Evolutionary conservation across 2,329 filamentous ascomycete species (phyloP).

Genomic region (Ascochyta fabae): DNA sequence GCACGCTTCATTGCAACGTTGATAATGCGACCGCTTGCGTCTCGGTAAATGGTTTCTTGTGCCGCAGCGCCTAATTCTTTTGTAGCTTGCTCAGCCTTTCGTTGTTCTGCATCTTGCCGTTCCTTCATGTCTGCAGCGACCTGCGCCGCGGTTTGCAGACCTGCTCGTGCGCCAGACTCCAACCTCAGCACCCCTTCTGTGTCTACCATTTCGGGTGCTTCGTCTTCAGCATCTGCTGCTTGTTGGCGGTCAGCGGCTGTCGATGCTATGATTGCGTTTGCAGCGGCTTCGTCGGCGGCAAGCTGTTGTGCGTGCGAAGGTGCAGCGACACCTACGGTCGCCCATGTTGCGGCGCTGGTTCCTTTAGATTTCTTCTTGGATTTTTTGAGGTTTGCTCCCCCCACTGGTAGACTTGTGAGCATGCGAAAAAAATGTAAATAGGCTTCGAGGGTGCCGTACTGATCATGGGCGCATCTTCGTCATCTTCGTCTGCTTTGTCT

Average conservation of each 20-base stretch:
- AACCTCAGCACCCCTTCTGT: constrained; percentile 63
- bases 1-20: constrained; percentile 91
- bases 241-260: constrained; percentile 69
- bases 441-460: constrained; percentile 28
- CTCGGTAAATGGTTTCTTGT: constrained; percentile 86
- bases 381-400: constrained; percentile 39
- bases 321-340: constrained; percentile 64
- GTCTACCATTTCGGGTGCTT: constrained; percentile 48
- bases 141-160: constrained; percentile 81
- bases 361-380: constrained; percentile 68
- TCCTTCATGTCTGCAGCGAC: constrained; percentile 65
- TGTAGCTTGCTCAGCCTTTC: constrained; percentile 51
- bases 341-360: constrained; percentile 63
- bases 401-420: constrained; percentile 42
- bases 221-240: constrained; percentile 55
- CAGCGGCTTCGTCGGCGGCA: constrained; percentile 74
- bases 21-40: constrained; percentile 92
- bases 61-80: constrained; percentile 50
- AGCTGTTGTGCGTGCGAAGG: constrained; percentile 63
- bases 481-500: constrained; percentile 58
- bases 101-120: constrained; percentile 69
- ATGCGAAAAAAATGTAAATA: background rate
- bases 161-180: constrained; percentile 86
- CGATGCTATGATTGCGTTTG: constrained; percentile 78
- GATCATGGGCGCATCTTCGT: constrained; percentile 60